phyloP scores from a whole-genome alignment of 768 basidiomycete species.

The Suillus americanus region DNA sequence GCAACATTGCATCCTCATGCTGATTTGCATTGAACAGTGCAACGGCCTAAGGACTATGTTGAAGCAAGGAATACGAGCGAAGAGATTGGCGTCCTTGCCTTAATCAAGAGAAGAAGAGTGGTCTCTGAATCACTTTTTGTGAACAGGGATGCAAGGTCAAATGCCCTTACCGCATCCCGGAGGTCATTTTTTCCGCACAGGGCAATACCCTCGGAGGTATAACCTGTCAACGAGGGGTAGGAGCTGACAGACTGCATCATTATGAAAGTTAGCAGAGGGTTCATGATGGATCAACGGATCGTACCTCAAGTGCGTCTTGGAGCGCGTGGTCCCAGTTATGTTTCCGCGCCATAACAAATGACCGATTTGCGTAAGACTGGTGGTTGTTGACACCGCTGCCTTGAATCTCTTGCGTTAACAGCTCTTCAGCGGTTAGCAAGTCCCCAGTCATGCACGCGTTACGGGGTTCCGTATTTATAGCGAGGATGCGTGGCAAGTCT shows the following conservation, averaged over 20 bases:
- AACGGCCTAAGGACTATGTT: background rate
- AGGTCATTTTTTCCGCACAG: background rate
- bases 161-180: background rate
- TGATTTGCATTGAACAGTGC: slow-evolving; percentile 1
- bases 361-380: background rate
- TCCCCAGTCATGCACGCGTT: background rate
- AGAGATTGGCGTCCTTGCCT: background rate
- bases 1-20: background rate
- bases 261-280: background rate
- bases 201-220: background rate
- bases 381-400: background rate
- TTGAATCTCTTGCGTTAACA: background rate
- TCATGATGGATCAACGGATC: background rate
- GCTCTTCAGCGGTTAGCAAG: background rate
- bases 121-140: background rate
- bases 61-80: background rate
- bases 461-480: background rate
- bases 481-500: background rate
- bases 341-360: background rate
- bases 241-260: background rate
- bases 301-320: background rate
- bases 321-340: background rate
- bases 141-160: background rate
- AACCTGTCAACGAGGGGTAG: background rate
- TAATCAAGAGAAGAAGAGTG: background rate